Conservation (phyloP, 78 protist genomes). For the Monocercomonoides exilis region DNA sequence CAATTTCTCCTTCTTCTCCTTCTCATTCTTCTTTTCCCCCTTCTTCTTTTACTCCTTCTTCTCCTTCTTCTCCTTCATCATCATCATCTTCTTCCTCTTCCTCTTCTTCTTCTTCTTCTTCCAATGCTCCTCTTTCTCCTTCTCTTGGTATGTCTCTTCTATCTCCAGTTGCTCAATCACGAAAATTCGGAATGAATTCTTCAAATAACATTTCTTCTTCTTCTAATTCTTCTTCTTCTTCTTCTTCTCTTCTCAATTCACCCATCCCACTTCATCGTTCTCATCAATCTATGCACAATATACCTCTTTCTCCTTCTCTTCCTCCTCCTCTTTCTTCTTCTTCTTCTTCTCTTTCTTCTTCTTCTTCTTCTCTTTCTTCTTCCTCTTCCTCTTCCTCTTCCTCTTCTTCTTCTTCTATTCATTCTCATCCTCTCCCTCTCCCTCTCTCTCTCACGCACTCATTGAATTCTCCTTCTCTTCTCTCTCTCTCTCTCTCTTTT, state of each 20-base stretch:
- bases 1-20: too few species aligned
- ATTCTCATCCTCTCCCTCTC: constrained; percentile 9
- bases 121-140: too few species aligned
- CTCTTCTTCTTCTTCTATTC: constrained; percentile 6
- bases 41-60: background rate
- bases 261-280: too few species aligned
- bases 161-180: background rate
- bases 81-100: background rate
- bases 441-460: constrained; percentile 10
- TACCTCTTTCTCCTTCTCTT: background rate
- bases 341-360: background rate
- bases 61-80: too few species aligned
- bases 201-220: too few species aligned
- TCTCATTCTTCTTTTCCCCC: too few species aligned
- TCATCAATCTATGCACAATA: background rate
- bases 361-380: background rate
- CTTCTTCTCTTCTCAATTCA: too few species aligned
- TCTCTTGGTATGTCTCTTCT: background rate
- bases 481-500: constrained; percentile 1
- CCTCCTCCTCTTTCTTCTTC: background rate
- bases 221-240: too few species aligned
- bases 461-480: background rate
- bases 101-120: background rate
- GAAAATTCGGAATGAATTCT: too few species aligned
- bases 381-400: background rate